Evolutionary conservation across 202 grass and related monocot genomes (phyloP), one percentile per base, ranked within the genome.

Genomic region (Brachypodium distachyon): DNA sequence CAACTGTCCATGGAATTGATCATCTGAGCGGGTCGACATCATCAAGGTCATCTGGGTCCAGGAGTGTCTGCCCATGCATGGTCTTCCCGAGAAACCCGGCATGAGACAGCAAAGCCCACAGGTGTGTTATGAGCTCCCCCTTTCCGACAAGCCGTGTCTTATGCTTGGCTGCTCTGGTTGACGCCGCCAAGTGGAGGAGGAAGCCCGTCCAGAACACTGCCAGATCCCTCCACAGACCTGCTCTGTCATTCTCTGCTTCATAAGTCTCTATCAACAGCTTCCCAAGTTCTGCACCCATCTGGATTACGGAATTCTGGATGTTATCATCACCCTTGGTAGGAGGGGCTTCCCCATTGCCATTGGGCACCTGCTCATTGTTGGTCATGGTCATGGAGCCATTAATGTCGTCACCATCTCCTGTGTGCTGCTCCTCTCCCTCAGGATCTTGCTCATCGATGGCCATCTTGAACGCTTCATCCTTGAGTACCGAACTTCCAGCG

Each of bases 171-270:
- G 67, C 67, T 11, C 32, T 29, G 0, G 67, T 81, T 7, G 16
- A 22, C 0, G 32, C 78, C 7, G 67, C 67, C 16, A 81, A 3
- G 55, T 81, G n/a, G 27, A 81, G 21, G 22, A 81, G 67, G 55
- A 81, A 81, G 4, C 67, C 66, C 0, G 67, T 50, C 78, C 78
- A 81, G 55, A 81, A 81, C 16, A 0, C 7, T 2, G 66, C 19
- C 16, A 80, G 14, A 6, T 49, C 31, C 8, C 0, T 11, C 77
- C 77, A 80, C 0, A 70, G 51, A 8, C n/a, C 37, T 6, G 0
- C 49, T 6, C 1, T 34, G 12, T 70, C n/a, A n/a, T n/a, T n/a
- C n/a, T n/a, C 8, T 0, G 0, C 0, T 0, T 0, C 4, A 4
- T 59, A 59, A 21, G 2, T 1, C 2, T 25, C 19, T 13, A 69